Evolutionary conservation across 2,329 filamentous ascomycete species (phyloP), one percentile per base, ranked within the genome.

Genomic region (Calonectria pauciramosa): DNA sequence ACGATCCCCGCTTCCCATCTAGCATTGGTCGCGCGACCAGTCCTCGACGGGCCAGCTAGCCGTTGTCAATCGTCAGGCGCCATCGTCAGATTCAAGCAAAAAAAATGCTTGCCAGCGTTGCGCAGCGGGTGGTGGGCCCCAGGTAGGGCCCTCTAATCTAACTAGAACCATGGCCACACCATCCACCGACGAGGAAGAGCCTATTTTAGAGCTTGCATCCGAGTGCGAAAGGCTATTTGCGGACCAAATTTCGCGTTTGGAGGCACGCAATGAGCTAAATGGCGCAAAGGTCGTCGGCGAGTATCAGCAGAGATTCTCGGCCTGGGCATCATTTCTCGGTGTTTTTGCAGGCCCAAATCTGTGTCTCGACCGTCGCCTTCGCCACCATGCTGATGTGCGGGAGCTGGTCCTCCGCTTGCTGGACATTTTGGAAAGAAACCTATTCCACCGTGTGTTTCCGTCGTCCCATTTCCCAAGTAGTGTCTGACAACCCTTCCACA

Each of bases 151-250:
- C 56, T 63, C 56, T 16, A 9, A 18, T 23, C 14, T 34, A 18
- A 28, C 14, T 38, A 28, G 16, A 63, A 36, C 23, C 34, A 63
- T 44, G 56, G 56, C 38, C 23, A 18, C 26, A 56, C 7, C 28
- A 56, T n/a, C 28, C 26, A 36, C 38, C 23, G 49, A 44, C 51
- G 32, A 44, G 7, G 51, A 68, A 20, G 66, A 68, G n/a, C 34
- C 66, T 10, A 59, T 68, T 30, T 59, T 41, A 23, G 66, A 59
- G 18, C 66, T 68, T n/a, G 66, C 66, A n/a, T 36, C 26, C 11
- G 66, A 47, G 20, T 68, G 51, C 66, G 51, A 59, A 59, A 59
- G 23, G 51, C 49, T 68, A 16, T 68, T 68, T n/a, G 52, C 51
- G 0, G 23, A 68, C 16, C 66, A 56, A 34, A 34, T 68, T 20